Percentiles rank a stretch among this genome's conserved stretches.
Evolutionary conservation across 75 land plant species (phyloP).

Genomic region (Picea sitchensis): DNA sequence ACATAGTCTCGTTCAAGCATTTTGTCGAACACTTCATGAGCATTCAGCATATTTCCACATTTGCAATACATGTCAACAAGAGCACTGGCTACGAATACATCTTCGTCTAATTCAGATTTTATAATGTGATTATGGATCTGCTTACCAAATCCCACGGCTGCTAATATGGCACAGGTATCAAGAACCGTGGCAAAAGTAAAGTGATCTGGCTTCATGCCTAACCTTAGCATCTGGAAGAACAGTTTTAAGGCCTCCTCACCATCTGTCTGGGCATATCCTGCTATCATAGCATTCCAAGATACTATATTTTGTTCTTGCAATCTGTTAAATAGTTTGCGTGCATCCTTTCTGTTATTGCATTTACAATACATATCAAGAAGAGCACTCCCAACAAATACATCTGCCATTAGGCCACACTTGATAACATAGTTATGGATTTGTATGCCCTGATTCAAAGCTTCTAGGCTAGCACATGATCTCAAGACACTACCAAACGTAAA

Average conservation of each 20-base stretch:
- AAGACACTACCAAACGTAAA: constrained; percentile 32
- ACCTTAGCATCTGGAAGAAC: constrained; percentile 24
- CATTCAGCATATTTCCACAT: constrained; percentile 27
- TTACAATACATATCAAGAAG: constrained; percentile 33
- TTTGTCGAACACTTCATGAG: constrained; percentile 26
- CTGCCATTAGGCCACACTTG: constrained; percentile 17
- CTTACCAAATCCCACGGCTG: constrained; percentile 11
- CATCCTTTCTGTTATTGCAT: constrained; percentile 13
- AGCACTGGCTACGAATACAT: constrained; percentile 31
- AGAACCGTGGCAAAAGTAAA: constrained; percentile 24
- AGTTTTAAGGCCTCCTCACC: constrained; percentile 19
- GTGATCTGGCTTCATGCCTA: constrained; percentile 12
- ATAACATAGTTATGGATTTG: constrained; percentile 21
- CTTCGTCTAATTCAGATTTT: constrained; percentile 17
- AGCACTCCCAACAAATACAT: constrained; percentile 24
- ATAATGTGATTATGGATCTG: constrained; percentile 19
- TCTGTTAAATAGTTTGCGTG: constrained; percentile 28
- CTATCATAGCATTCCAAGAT: constrained; percentile 36
- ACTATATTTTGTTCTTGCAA: constrained; percentile 29
- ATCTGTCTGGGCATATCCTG: constrained; percentile 21
- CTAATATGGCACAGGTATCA: constrained; percentile 26
- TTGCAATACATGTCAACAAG: constrained; percentile 47
- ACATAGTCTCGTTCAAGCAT: constrained; percentile 29
- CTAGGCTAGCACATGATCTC: constrained; percentile 22
- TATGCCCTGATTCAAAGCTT: constrained; percentile 14